phyloP scores from a whole-genome alignment of 495 filamentous ascomycete species.

The Sporormia fimetaria region DNA sequence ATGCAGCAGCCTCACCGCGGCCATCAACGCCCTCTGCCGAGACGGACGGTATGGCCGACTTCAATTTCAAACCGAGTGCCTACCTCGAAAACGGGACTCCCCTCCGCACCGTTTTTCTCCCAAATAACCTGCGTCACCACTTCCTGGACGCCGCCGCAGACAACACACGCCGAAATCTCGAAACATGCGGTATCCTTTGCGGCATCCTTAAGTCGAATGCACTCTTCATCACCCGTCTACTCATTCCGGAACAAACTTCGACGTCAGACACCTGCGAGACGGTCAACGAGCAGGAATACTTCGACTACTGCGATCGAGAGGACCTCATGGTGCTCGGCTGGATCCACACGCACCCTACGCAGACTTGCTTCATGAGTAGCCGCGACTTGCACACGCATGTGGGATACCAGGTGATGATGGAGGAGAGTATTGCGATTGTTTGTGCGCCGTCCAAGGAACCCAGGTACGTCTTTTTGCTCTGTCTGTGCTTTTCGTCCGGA shows the following conservation, averaged over 20 bases:
- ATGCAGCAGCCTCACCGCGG: conserved; percentile 1
- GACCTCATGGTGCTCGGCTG: conserved; percentile 86
- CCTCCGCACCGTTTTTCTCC: conserved; percentile 78
- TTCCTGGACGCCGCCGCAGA: conserved; percentile 62
- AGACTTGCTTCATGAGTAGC: conserved; percentile 96
- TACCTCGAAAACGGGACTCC: conserved; percentile 81
- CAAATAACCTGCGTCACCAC: conserved; percentile 52
- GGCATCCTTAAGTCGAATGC: conserved; percentile 87
- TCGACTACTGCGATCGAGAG: conserved; percentile 77
- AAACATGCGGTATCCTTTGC: conserved; percentile 90
- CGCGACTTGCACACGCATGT: conserved; percentile 86
- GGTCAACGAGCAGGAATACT: conserved; percentile 66
- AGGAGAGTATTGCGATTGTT: conserved; percentile 92
- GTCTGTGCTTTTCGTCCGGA: neutral
- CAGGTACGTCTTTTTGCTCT: conserved; percentile 41
- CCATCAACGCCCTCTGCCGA: conserved; percentile 13
- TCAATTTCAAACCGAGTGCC: conserved; percentile 71
- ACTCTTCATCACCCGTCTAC: conserved; percentile 72
- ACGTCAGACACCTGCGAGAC: conserved; percentile 93
- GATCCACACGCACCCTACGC: conserved; percentile 95
- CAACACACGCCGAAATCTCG: conserved; percentile 72
- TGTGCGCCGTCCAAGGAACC: conserved; percentile 76
- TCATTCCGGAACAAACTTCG: conserved; percentile 82
- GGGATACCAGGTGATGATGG: conserved; percentile 87
- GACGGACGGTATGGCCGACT: conserved; percentile 38